Base-by-base conservation (phyloP, 1,284 basidiomycete species). In the Schizophyllum commune region DNA sequence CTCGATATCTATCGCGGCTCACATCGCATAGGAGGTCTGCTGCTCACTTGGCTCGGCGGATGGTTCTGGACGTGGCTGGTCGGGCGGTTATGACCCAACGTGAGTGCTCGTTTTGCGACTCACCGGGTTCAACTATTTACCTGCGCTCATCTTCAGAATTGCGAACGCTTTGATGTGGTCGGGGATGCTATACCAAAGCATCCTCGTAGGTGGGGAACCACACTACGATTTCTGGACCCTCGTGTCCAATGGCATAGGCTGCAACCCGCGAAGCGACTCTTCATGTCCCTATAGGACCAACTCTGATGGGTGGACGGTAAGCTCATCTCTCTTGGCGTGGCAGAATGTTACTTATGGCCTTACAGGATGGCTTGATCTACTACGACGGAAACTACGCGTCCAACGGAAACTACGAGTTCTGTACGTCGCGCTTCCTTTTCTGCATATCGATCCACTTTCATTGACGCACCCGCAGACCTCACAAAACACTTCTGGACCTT, bases 171-270 rank as follows among this genome's bases (percentile, higher is more conserved):
- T 76, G 32, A 72, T 76, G 73, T 76, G 74, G 62, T 69, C 73
- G 6, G 70, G 74, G 1, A 53, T 76, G 60, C 71, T 75, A 2
- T 75, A 75, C 64, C 75, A 76, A 62, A 75, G 73, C 60, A 68
- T 76, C 39, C 65, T 74, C 17, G 56, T 74, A 9, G 75, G 69
- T 1, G 65, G 65, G 5, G 75, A 76, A 58, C 70, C 75, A 13
- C 74, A 76, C 56, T 75, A 75, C 57, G 75, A 76, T 64, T 76
- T 74, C 61, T 75, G 74, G 75, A 75, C 74, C n/a, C 66, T 76
- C 1, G 71, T 75, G 47, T 76, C 75, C 5, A 72, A 70, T 56
- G 74, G 64, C 59, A 59, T 76, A 13, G 75, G 74, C 1, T 76
- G 74, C 56, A 65, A 69, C 9, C 74, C 74, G 7, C 58, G 68